Percentiles rank a stretch among this genome's conserved stretches.
Conservation (phyloP, 495 filamentous ascomycete genomes). For the Xylaria cubensis region DNA sequence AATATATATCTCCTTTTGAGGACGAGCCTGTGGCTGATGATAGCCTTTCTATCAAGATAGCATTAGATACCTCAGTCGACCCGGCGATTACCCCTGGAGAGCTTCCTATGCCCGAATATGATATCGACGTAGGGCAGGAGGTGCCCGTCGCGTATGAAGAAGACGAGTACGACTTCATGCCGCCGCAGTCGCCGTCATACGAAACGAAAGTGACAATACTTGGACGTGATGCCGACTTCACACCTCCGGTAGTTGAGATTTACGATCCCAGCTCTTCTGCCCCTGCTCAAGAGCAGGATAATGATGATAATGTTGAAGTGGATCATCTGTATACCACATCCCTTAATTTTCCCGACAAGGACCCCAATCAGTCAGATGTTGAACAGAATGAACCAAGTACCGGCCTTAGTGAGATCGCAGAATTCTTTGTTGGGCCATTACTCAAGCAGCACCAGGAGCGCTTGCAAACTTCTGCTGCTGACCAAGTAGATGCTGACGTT, state of each 20-base stretch:
- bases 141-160: constrained; percentile 33
- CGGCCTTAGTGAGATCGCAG: constrained; percentile 39
- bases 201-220: constrained; percentile 55
- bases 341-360: constrained; percentile 26
- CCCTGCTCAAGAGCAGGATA: constrained; percentile 15
- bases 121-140: constrained; percentile 31
- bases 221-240: constrained; percentile 50
- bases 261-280: constrained; percentile 17
- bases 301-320: constrained; percentile 20
- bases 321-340: constrained; percentile 20
- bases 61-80: constrained; percentile 44
- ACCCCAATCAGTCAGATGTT: constrained; percentile 17
- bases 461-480: constrained; percentile 27
- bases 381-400: constrained; percentile 34
- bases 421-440: constrained; percentile 38
- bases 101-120: constrained; percentile 24
- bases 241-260: constrained; percentile 40
- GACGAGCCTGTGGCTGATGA: constrained; percentile 49
- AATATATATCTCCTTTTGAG: constrained; percentile 48
- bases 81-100: constrained; percentile 23
- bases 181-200: constrained; percentile 43
- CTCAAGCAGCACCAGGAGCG: constrained; percentile 31
- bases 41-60: constrained; percentile 48
- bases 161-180: constrained; percentile 50
- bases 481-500: constrained; percentile 7